Evolutionary conservation across 306 rosid genomes (phyloP).

Genomic region (Dalbergia cochinchinensis): DNA sequence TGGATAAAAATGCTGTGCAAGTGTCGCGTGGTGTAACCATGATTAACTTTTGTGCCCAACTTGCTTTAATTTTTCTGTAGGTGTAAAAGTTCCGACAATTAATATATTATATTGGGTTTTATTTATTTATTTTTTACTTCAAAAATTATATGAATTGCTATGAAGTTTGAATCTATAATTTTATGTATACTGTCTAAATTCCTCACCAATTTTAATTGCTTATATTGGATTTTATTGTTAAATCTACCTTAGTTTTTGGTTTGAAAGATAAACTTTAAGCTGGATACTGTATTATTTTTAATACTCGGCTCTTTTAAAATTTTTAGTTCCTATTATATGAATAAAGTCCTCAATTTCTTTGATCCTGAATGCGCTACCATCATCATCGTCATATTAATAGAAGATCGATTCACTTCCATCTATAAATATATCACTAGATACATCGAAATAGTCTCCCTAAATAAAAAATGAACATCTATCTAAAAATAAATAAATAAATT

Average conservation of each 20-base stretch:
- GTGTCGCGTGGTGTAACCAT: slow-evolving; percentile 1
- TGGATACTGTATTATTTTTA: no score
- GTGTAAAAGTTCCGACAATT: slow-evolving; percentile 20
- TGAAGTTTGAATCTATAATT: no score
- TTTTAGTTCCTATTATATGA: slow-evolving; percentile 1
- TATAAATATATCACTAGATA: not conserved
- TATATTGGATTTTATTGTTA: not conserved
- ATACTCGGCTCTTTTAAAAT: not conserved
- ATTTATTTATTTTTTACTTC: no score
- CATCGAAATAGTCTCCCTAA: no score
- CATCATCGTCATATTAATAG: not conserved
- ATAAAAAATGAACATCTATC: no score
- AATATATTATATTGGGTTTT: not conserved
- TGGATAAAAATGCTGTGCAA: slow-evolving; percentile 4
- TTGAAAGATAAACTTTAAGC: not conserved
- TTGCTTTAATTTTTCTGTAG: slow-evolving; percentile 2
- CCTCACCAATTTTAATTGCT: no score
- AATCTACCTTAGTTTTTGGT: not conserved
- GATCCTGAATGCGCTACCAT: not conserved
- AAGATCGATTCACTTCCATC: not conserved
- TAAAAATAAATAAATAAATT: no score
- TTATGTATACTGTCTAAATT: no score
- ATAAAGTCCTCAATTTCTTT: not conserved
- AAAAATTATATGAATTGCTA: no score
- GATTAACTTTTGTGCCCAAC: not conserved